These are phyloP conservation scores for Cryptococcus jaspeensis DNA, from an alignment of 1,284 basidiomycete genomes.

Conservation along the genomic window DNA sequence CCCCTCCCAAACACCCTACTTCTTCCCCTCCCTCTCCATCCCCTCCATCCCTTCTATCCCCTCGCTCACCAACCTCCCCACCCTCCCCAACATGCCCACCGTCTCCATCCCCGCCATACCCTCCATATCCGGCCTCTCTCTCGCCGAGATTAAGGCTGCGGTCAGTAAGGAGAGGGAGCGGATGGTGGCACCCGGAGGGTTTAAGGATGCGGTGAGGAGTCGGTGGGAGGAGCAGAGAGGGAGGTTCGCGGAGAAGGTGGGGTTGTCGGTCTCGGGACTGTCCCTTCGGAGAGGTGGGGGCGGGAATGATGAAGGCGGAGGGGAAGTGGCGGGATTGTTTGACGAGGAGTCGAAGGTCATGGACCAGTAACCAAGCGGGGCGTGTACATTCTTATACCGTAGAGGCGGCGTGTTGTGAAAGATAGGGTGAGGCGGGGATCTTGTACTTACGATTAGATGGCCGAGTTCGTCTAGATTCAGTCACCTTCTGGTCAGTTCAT, in stretches of 20 bases:
- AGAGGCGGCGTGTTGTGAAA: no score
- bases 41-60: constrained; percentile 9
- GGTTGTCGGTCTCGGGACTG: background rate
- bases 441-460: no score
- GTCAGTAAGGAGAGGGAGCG: constrained; percentile 11
- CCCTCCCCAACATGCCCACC: constrained; percentile 14
- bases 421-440: no score
- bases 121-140: constrained; percentile 8
- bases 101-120: constrained; percentile 13
- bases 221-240: constrained; percentile 41
- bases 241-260: constrained; percentile 18
- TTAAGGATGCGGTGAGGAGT: constrained; percentile 37
- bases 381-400: no score
- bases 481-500: no score
- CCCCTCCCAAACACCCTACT: constrained; percentile 23
- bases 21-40: constrained; percentile 17
- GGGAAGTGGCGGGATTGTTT: no score
- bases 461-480: no score
- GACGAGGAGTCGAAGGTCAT: no score
- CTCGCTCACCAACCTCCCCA: constrained; percentile 13
- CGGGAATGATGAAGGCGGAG: no score
- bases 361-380: no score
- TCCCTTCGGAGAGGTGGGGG: no score
- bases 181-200: constrained; percentile 8
- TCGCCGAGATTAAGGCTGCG: constrained; percentile 14